Evolutionary conservation across 2,329 filamentous ascomycete species (phyloP), one percentile per base, ranked within the genome.

Genomic region (Fusarium sp.): DNA sequence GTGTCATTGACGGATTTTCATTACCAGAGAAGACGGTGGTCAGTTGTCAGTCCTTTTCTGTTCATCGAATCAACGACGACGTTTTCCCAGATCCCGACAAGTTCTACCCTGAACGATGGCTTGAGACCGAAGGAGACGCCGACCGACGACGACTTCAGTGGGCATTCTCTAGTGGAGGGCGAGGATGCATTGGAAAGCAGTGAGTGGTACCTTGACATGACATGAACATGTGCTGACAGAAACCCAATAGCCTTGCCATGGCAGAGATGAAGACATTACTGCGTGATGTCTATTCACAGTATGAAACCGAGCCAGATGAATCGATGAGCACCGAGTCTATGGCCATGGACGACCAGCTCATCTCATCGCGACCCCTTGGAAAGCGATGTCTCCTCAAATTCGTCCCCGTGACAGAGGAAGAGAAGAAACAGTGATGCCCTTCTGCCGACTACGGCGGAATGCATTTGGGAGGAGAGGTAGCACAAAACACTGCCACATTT

Each of bases 71-170:
- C 66, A 88, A 92, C 73, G 80, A 83, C 13, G 87, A 91, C 66
- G 92, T 95, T 2, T 98, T 97, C 80, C 91, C 92, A 1, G 88
- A 95, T 50, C 93, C 95, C 0, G 93, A 97, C 70, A 83, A 82
- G 7, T 98, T 95, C 79, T 87, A 92, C 60, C 95, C 95, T 0
- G 93, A 96, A 66, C 89, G 96, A 75, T 98, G 95, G 95, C 89
- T 98, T 73, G 90, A 88, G 18, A 87, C 88, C 10, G 88, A 92
- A 54, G 94, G 94, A 3, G 94, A 96, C 76, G 88, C 92, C 68
- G 93, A 96, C 77, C 86, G 90, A 67, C 89, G 89, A 75, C 84
- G 89, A 50, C 78, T 90, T 9, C 89, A 92, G 77, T 93, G 92
- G 84, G 88, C 92, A 0, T 93, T 93, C 83, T 88, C 90, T 8